A percentile compares a stretch with the other conserved stretches of the same genome.
Conservation (phyloP, 1,139 yeast genomes). For the Pichia sp. region DNA sequence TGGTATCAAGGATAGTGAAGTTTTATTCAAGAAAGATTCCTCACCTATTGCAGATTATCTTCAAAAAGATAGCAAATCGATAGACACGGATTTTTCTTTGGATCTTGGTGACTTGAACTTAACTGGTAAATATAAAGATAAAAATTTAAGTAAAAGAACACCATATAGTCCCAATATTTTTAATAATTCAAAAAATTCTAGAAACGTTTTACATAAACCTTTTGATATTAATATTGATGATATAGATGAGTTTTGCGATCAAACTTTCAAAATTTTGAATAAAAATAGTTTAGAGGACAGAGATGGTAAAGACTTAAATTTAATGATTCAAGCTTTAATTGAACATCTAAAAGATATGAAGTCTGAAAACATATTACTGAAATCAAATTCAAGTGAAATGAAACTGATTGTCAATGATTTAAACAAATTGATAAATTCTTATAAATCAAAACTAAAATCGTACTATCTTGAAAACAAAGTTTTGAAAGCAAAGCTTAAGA, state of each 20-base stretch:
- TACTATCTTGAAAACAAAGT: slow-evolving; percentile 17
- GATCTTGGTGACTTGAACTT: slow-evolving; percentile 6
- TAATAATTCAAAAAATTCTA: not conserved
- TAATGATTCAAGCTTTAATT: slow-evolving; percentile 18
- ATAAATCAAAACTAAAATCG: slow-evolving; percentile 16
- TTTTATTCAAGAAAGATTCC: slow-evolving; percentile 20
- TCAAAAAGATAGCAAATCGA: not conserved
- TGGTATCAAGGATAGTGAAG: slow-evolving; percentile 25
- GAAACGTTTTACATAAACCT: not conserved
- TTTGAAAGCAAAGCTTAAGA: slow-evolving; percentile 2
- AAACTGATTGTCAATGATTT: slow-evolving; percentile 12
- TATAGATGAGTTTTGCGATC: slow-evolving; percentile 19
- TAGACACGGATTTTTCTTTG: slow-evolving; percentile 1
- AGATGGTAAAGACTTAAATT: slow-evolving; percentile 11
- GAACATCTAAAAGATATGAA: slow-evolving; percentile 17
- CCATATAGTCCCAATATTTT: not conserved
- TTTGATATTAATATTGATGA: slow-evolving; percentile 17
- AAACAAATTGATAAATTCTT: slow-evolving; percentile 10
- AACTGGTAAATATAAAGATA: not conserved
- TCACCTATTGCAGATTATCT: not conserved
- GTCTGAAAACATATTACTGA: slow-evolving; percentile 13
- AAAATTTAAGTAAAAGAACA: not conserved
- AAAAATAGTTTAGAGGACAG: slow-evolving; percentile 11
- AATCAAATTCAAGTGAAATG: slow-evolving; percentile 1
- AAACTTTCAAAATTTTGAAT: slow-evolving; percentile 23